Base-by-base conservation (phyloP, 176 grass and related monocot genomes). In the Zoysia japonica region DNA sequence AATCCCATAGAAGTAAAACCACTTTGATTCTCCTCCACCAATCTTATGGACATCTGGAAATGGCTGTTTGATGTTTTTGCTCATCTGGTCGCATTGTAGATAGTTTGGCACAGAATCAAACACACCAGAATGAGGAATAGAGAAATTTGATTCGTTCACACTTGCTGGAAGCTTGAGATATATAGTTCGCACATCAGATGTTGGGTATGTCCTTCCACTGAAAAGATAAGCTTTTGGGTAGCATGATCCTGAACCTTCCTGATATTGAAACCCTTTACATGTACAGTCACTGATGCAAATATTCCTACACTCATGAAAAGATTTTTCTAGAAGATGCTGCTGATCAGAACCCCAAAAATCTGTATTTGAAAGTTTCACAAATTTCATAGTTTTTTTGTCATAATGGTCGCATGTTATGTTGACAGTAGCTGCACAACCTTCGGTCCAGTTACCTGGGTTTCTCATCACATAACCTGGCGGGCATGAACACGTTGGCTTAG, bases 1-100 rank as follows among this genome's bases (percentile, higher is more conserved):
- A 57, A 86, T 82, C n/a, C 83, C 78, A 65, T 61, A 89, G 41
- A 89, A 76, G 39, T 86, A 89, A 56, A 60, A 56, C 83, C 77
- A 89, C 65, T 77, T 86, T 12, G 61, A 63, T 63, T 71, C 70
- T 20, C 16, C 54, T 45, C 10, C 40, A 82, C 69, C 15, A 38
- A 44, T 72, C 39, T 70, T 28, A 17, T 48, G 64, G 2, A 74
- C 48, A 82, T 74, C 69, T 9, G 45, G 16, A 49, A 82, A 86
- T 78, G 5, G 47, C 36, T 52, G 9, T 43, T 6, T 60, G 70
- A 69, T 17, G 71, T 6, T 36, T 74, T 12, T n/a, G n/a, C 48
- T 51, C 69, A 71, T 80, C 41, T 37, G n/a, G 19, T 37, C 17
- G 7, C 82, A 89, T 38, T 47, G 8, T 20, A 53, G 77, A 14